Evolutionary conservation across 371 early-diverging fungal genomes (phyloP), one percentile per base, ranked within the genome.

Genomic region (Dinochytrium kinnereticum): DNA sequence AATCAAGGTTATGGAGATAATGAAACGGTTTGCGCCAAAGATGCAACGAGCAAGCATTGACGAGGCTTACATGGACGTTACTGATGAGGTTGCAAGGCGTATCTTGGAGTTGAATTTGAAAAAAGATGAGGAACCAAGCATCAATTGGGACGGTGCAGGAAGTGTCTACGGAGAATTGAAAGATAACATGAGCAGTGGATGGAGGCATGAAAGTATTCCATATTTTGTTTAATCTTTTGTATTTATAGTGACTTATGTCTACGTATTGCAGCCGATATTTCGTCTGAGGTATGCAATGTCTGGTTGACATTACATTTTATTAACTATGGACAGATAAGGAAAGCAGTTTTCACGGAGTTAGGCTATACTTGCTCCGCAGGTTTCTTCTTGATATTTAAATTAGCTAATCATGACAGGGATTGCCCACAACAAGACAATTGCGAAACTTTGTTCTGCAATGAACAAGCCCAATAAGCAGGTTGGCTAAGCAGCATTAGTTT

Each of bases 381-480:
- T 82, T 70, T 68, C 70, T 59, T 26, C 7, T n/a, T 21, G 13
- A 0, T 26, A 15, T 36, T 17, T 69, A 24, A 1, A 17, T 13
- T 34, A 21, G 30, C 28, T 73, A 10, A 24, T 24, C 38, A 34
- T 21, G 0, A 13, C 34, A 82, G 88, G 95, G 3, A 90, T 98
- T 36, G 91, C 95, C 0, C 93, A 93, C 78, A 94, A 92, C 80
- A 93, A 92, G 68, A 89, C 89, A 0, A 80, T 94, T 21, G 93
- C 96, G 1, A 98, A 98, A 74, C 79, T 98, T 7, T 89, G 93
- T 64, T 94, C 94, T 30, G 91, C 89, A 3, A 64, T 87, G 74
- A 91, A 97, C 80, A 98, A 98, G 69, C 98, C 98, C 2, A 89
- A 93, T 77, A 88, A 91, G 51, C 94, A 93, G 86, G 74, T 73